Evolutionary conservation across 805 yeast genomes (phyloP).

Genomic region (Candida pseudoglaebosa): DNA sequence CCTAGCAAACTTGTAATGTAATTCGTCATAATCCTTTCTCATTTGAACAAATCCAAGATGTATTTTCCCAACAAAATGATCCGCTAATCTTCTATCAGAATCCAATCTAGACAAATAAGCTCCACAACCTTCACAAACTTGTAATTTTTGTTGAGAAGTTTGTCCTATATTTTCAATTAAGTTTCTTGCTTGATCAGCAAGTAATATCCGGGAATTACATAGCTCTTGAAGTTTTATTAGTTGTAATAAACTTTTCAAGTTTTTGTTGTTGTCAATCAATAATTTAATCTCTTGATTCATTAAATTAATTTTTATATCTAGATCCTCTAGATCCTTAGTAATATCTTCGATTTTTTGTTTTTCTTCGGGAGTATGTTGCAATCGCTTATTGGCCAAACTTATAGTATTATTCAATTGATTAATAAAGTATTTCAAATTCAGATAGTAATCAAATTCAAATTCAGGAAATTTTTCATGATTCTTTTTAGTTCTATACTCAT

Average conservation of each 20-base stretch:
- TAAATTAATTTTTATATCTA: conserved; percentile 62
- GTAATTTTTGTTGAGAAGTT: conserved; percentile 83
- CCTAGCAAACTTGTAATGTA: conserved; percentile 18
- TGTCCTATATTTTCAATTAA: conserved; percentile 74
- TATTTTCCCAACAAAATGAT: conserved; percentile 83
- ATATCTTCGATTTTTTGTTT: conserved; percentile 52
- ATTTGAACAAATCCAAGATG: conserved; percentile 80
- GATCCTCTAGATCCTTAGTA: conserved; percentile 53
- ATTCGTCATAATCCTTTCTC: conserved; percentile 50
- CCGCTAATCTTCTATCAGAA: conserved; percentile 83
- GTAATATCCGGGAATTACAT: conserved; percentile 44
- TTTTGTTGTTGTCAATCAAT: conserved; percentile 47
- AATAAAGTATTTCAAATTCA: conserved; percentile 52
- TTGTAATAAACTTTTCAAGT: conserved; percentile 48
- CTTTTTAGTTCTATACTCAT: conserved; percentile 46
- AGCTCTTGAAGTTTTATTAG: conserved; percentile 43
- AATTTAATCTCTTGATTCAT: conserved; percentile 63
- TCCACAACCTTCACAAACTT: conserved; percentile 87
- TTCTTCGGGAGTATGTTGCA: conserved; percentile 76
- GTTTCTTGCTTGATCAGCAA: conserved; percentile 54
- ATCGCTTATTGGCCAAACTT: conserved; percentile 54
- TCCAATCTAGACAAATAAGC: conserved; percentile 83
- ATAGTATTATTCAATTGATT: conserved; percentile 64
- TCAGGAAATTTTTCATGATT: conserved; percentile 45
- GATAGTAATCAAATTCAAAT: conserved; percentile 47